Evolutionary conservation across 345 rosid genomes (phyloP).

Genomic region (Brassica carinata): DNA sequence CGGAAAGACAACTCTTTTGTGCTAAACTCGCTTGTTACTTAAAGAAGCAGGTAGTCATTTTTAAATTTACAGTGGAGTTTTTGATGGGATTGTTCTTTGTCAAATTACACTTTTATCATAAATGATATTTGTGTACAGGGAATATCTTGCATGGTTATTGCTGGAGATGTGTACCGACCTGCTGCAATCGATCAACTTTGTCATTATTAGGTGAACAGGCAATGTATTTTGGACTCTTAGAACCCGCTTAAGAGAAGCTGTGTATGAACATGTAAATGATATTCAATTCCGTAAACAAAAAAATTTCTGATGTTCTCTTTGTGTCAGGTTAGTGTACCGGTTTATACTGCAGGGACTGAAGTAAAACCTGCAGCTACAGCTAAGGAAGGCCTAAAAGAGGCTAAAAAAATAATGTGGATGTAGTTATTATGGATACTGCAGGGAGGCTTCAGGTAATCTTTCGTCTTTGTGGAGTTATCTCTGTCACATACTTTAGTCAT

Average conservation of each 20-base stretch:
- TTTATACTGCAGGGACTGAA: conserved; percentile 83
- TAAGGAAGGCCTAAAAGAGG: conserved; percentile 82
- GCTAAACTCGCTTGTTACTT: conserved; percentile 90
- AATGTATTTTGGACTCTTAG: conserved; percentile 30
- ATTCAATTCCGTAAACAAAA: not conserved
- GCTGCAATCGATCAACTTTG: conserved; percentile 97
- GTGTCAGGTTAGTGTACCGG: conserved; percentile 86
- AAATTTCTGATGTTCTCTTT: conserved; percentile 39
- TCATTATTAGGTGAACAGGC: conserved; percentile 94
- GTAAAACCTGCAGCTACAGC: conserved; percentile 89
- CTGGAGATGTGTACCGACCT: conserved; percentile 98
- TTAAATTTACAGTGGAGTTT: not conserved
- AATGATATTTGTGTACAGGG: conserved; percentile 53
- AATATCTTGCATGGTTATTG: conserved; percentile 89
- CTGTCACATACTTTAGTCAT: conserved; percentile 13
- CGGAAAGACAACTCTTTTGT: conserved; percentile 92
- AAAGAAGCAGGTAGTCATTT: conserved; percentile 69
- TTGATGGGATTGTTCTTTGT: not conserved
- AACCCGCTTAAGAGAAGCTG: not conserved
- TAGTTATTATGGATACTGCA: conserved; percentile 91
- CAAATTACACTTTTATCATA: conserved; percentile 13
- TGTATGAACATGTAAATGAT: conserved; percentile 6
- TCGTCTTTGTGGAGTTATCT: not conserved
- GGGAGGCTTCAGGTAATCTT: conserved; percentile 93
- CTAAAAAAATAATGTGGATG: conserved; percentile 80